Evolutionary conservation across 805 yeast genomes (phyloP).

Genomic region (Jamesozyma spencerorum): DNA sequence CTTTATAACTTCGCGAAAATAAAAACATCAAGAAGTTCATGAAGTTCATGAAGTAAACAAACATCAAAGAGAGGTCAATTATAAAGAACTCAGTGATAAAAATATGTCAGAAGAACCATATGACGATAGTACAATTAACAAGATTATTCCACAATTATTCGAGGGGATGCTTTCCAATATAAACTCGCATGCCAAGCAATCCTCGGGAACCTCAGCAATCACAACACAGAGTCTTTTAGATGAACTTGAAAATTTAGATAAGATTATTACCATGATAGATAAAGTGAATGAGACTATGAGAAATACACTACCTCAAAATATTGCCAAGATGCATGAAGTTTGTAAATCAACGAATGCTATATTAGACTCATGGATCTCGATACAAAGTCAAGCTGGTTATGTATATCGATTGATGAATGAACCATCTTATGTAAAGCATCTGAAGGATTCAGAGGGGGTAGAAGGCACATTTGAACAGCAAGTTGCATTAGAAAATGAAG

Average conservation of each 20-base stretch:
- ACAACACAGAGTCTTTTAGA: slow-evolving; percentile 25
- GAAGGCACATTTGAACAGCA: slow-evolving; percentile 11
- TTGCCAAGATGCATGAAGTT: slow-evolving; percentile 32
- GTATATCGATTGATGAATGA: slow-evolving; percentile 41
- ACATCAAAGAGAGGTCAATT: background rate
- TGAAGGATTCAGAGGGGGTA: slow-evolving; percentile 24
- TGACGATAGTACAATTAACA: slow-evolving; percentile 19
- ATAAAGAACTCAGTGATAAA: too few relatives aligned
- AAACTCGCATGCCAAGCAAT: slow-evolving; percentile 4
- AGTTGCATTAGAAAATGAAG: slow-evolving; percentile 9
- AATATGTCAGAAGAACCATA: slow-evolving; percentile 5
- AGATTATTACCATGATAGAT: slow-evolving; percentile 23
- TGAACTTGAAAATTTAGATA: slow-evolving; percentile 26
- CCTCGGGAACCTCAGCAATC: slow-evolving; percentile 6
- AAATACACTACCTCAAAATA: slow-evolving; percentile 17
- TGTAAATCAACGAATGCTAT: slow-evolving; percentile 41
- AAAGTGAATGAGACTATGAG: slow-evolving; percentile 16
- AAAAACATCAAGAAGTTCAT: background rate
- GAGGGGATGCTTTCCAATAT: slow-evolving; percentile 25
- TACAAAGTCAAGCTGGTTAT: slow-evolving; percentile 53
- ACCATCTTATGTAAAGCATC: slow-evolving; percentile 30
- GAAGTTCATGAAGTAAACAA: background rate
- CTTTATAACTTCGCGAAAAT: background rate
- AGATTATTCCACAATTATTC: slow-evolving; percentile 27
- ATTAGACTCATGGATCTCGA: slow-evolving; percentile 51